These are phyloP conservation scores for Pseudovirgaria hyperparasitica DNA, from an alignment of 2,329 filamentous ascomycete genomes.

Conservation along the genomic window DNA sequence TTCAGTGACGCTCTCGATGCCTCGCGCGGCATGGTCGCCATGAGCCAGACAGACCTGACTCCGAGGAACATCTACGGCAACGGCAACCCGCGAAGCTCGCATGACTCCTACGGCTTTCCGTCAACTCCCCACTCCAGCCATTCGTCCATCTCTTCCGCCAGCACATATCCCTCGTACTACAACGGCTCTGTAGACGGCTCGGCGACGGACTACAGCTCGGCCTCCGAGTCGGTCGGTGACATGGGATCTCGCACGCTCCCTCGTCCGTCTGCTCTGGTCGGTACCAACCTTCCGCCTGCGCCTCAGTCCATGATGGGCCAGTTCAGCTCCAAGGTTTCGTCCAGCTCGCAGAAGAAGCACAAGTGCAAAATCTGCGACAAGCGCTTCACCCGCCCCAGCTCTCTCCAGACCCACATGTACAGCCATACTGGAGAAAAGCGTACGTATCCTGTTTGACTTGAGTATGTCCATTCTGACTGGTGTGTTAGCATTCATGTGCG, in stretches of 20 bases:
- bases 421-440: slow-evolving; percentile 97
- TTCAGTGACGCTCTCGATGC: slow-evolving; percentile 87
- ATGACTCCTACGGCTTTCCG: slow-evolving; percentile 86
- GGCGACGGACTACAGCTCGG: slow-evolving; percentile 86
- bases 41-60: slow-evolving; percentile 76
- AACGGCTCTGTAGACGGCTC: slow-evolving; percentile 72
- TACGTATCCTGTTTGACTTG: slow-evolving; percentile 39
- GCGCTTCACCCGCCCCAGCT: slow-evolving; percentile 88
- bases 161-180: slow-evolving; percentile 74
- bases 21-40: slow-evolving; percentile 84
- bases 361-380: slow-evolving; percentile 99
- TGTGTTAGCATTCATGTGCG: slow-evolving; percentile 70
- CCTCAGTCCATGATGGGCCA: slow-evolving; percentile 98
- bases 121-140: slow-evolving; percentile 69
- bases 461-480: background rate
- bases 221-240: slow-evolving; percentile 72
- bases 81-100: slow-evolving; percentile 52
- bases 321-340: slow-evolving; percentile 92
- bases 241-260: slow-evolving; percentile 73
- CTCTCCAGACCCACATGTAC: slow-evolving; percentile 95
- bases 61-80: slow-evolving; percentile 79
- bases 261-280: slow-evolving; percentile 54
- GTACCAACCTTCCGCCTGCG: slow-evolving; percentile 58
- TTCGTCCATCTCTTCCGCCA: slow-evolving; percentile 77
- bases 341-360: slow-evolving; percentile 97